These are phyloP conservation scores for Lactifluus subvellereus DNA, from an alignment of 768 basidiomycete genomes.

Conservation along the genomic window DNA sequence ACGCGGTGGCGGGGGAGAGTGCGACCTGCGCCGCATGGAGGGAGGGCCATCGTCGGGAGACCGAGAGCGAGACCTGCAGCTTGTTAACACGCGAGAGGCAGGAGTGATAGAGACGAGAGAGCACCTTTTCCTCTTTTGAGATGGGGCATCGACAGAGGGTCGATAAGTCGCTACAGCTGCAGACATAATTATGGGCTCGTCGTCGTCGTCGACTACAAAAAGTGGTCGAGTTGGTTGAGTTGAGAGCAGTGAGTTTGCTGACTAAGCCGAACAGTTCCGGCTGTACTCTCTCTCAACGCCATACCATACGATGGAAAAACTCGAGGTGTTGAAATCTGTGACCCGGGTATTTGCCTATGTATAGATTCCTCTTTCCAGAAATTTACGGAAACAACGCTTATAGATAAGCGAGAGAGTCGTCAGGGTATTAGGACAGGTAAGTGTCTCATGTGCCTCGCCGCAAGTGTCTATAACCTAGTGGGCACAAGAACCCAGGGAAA, in stretches of 20 bases:
- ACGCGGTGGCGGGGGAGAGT: constrained; percentile 33
- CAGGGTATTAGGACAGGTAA: constrained; percentile 72
- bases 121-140: constrained; percentile 23
- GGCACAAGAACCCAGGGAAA: constrained; percentile 71
- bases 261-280: constrained; percentile 1
- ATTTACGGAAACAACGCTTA: not conserved
- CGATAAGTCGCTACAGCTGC: constrained; percentile 5
- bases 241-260: not conserved
- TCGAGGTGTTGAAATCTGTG: constrained; percentile 48
- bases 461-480: not conserved
- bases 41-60: constrained; percentile 36
- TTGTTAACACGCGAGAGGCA: not conserved
- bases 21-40: constrained; percentile 38
- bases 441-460: not conserved
- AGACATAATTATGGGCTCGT: constrained; percentile 9
- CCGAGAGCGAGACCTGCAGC: constrained; percentile 32
- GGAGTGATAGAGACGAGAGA: not conserved
- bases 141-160: not conserved
- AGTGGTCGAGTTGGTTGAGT: not conserved
- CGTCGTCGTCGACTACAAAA: constrained; percentile 4
- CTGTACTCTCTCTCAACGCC: too few relatives aligned
- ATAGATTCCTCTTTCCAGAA: not conserved
- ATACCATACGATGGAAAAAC: constrained; percentile 39
- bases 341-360: constrained; percentile 40
- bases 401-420: constrained; percentile 67